Conservation (phyloP, 2,329 filamentous ascomycete species). For the Apiospora malaysiana region DNA sequence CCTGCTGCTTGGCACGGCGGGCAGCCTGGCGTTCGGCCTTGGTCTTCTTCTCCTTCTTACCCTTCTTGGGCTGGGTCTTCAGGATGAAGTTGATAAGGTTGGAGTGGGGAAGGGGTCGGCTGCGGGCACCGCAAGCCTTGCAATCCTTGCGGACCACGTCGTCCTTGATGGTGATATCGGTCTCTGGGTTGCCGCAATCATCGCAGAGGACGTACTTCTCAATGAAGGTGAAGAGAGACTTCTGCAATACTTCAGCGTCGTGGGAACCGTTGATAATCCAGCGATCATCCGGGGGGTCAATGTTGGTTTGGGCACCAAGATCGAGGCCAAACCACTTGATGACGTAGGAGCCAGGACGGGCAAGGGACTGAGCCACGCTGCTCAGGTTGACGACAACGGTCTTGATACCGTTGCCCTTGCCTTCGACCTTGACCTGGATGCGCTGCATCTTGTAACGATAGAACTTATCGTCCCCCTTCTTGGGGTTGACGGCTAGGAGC, state of each 20-base stretch:
- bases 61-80: slow-evolving; percentile 92
- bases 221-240: slow-evolving; percentile 98
- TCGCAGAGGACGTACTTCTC: slow-evolving; percentile 98
- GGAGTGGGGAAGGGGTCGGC: slow-evolving; percentile 87
- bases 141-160: slow-evolving; percentile 91
- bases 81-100: slow-evolving; percentile 98
- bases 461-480: slow-evolving; percentile 97
- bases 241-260: slow-evolving; percentile 93
- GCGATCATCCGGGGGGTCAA: slow-evolving; percentile 94
- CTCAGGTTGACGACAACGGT: slow-evolving; percentile 96
- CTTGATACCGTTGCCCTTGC: slow-evolving; percentile 99
- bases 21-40: slow-evolving; percentile 88
- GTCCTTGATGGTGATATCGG: slow-evolving; percentile 93
- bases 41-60: slow-evolving; percentile 94
- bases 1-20: slow-evolving; percentile 84
- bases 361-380: slow-evolving; percentile 90
- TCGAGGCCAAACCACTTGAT: slow-evolving; percentile 99
- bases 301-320: slow-evolving; percentile 97
- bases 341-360: slow-evolving; percentile 89
- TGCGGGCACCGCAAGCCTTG: slow-evolving; percentile 96
- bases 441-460: slow-evolving; percentile 99
- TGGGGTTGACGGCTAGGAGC: slow-evolving; percentile 81
- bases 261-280: slow-evolving; percentile 99
- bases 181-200: slow-evolving; percentile 99
- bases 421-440: slow-evolving; percentile 98